Conservation (phyloP, 2,329 filamentous ascomycete species). For the Ophiocordyceps unilateralis region DNA sequence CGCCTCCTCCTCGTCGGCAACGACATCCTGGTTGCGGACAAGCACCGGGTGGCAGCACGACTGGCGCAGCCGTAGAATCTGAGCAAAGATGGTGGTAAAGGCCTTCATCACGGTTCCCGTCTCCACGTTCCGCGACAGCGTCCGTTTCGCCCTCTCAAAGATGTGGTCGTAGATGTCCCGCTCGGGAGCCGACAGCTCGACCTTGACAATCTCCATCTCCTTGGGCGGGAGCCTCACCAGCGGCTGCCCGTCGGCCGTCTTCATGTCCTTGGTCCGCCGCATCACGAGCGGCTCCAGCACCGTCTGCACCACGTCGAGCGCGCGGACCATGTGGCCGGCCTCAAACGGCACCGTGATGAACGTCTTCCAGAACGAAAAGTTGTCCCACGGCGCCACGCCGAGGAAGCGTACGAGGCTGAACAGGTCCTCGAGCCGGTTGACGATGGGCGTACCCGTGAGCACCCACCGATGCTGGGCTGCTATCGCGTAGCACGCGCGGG, state of each 20-base stretch:
- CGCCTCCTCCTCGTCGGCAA: slow-evolving; percentile 77
- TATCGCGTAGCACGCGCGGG: slow-evolving; percentile 86
- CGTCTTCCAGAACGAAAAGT: slow-evolving; percentile 98
- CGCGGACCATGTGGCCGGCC: slow-evolving; percentile 82
- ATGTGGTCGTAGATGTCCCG: slow-evolving; percentile 88
- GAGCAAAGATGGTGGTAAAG: slow-evolving; percentile 92
- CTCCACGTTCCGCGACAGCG: slow-evolving; percentile 74
- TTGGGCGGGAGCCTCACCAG: slow-evolving; percentile 72
- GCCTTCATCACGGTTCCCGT: slow-evolving; percentile 88
- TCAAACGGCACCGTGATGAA: slow-evolving; percentile 98
- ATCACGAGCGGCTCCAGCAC: slow-evolving; percentile 92
- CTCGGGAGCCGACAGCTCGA: slow-evolving; percentile 73
- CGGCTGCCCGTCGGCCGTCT: slow-evolving; percentile 60
- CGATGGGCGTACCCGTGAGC: slow-evolving; percentile 87
- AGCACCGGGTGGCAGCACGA: slow-evolving; percentile 87
- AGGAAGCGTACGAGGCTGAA: slow-evolving; percentile 88
- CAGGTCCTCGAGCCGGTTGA: slow-evolving; percentile 86
- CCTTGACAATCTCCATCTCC: slow-evolving; percentile 67
- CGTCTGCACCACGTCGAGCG: slow-evolving; percentile 91
- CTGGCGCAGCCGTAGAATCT: slow-evolving; percentile 82
- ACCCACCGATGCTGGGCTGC: slow-evolving; percentile 78
- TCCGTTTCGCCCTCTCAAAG: slow-evolving; percentile 62
- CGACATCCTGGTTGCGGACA: slow-evolving; percentile 67
- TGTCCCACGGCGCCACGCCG: slow-evolving; percentile 92
- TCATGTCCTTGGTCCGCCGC: slow-evolving; percentile 94